These are phyloP conservation scores for Copromyces sp. DNA, from an alignment of 495 filamentous ascomycete genomes.

Conservation along the genomic window DNA sequence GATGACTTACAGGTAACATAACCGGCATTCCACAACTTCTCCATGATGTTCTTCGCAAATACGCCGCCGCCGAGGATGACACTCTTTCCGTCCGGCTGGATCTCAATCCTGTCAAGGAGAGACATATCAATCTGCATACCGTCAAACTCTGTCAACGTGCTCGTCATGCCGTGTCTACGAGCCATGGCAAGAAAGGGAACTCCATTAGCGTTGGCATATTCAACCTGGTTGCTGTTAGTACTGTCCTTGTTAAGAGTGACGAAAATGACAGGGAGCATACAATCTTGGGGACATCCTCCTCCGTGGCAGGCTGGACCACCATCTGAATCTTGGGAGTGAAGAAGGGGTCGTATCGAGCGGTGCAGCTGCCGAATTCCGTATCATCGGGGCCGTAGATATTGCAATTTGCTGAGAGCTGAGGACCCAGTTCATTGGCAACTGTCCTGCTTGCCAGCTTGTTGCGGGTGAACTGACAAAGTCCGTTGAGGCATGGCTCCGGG, in stretches of 20 bases:
- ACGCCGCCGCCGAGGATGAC: constrained; percentile 44
- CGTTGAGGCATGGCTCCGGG: neutral
- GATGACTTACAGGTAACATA: constrained; percentile 27
- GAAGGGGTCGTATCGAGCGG: constrained; percentile 33
- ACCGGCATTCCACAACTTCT: constrained; percentile 24
- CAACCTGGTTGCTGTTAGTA: constrained; percentile 25
- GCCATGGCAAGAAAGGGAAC: constrained; percentile 43
- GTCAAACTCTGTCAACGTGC: constrained; percentile 32
- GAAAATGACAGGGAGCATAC: constrained; percentile 23
- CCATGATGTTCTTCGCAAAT: constrained; percentile 23
- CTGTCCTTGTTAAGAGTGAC: neutral
- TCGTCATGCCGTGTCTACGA: constrained; percentile 36
- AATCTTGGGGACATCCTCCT: constrained; percentile 40
- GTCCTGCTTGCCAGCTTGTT: neutral
- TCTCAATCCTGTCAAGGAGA: constrained; percentile 30
- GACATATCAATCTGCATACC: constrained; percentile 41
- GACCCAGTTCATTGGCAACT: neutral
- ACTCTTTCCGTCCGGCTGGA: constrained; percentile 35
- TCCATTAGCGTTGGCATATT: constrained; percentile 31
- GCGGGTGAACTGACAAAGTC: neutral
- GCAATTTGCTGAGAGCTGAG: neutral
- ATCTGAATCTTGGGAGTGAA: constrained; percentile 33
- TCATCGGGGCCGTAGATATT: constrained; percentile 15
- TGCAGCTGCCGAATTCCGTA: constrained; percentile 28
- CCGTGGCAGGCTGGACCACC: constrained; percentile 39